A percentile compares a stretch with the other conserved stretches of the same genome.
Evolutionary conservation across 176 grass and related monocot species (phyloP).

Genomic region (Dendrocalamus sinicus): DNA sequence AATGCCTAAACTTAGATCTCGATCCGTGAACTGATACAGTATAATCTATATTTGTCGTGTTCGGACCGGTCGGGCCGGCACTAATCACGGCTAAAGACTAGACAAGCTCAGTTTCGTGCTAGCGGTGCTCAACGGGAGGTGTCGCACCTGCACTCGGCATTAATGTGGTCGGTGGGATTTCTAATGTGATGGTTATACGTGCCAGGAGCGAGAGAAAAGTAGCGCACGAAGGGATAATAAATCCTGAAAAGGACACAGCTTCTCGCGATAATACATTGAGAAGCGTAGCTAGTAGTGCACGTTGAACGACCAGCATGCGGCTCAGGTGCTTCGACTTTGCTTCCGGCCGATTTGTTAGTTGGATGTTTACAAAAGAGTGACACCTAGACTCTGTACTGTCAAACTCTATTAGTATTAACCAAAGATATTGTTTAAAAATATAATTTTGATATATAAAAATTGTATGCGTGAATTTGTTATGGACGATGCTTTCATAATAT

Average conservation of each 20-base stretch:
- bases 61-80: no score
- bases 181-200: background rate
- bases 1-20: no score
- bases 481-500: no score
- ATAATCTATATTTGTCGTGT: no score
- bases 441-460: no score
- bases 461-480: no score
- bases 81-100: background rate
- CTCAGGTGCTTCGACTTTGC: constrained; percentile 22
- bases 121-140: background rate
- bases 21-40: fast-evolving
- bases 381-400: no score
- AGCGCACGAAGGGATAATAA: background rate
- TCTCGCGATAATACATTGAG: constrained; percentile 6
- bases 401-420: no score
- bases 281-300: background rate
- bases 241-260: background rate
- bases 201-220: background rate
- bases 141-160: background rate
- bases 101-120: background rate
- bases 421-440: no score
- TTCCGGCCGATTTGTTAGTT: background rate
- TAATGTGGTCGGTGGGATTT: constrained; percentile 1
- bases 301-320: background rate
- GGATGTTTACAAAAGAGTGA: no score